Conservation (phyloP, 805 yeast species). For the Ascoidea asiatica region DNA sequence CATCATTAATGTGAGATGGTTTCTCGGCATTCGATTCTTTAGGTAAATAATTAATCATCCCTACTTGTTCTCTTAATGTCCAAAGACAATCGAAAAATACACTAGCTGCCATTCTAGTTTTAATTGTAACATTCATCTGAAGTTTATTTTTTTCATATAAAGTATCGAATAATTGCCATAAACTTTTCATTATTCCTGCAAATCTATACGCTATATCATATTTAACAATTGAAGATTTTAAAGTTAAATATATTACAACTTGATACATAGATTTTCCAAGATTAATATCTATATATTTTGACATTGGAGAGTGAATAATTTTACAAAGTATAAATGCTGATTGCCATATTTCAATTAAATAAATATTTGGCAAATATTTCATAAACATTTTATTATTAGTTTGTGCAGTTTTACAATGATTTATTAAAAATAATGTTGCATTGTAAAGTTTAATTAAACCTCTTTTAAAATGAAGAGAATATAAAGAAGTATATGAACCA, state of each 20-base stretch:
- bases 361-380: constrained; percentile 71
- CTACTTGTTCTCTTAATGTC: constrained; percentile 74
- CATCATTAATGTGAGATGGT: constrained; percentile 15
- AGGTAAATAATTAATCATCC: constrained; percentile 49
- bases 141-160: constrained; percentile 39
- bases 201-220: constrained; percentile 91
- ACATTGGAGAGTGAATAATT: constrained; percentile 62
- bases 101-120: constrained; percentile 84
- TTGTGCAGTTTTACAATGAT: constrained; percentile 53
- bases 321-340: constrained; percentile 76
- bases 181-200: constrained; percentile 84
- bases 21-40: constrained; percentile 20
- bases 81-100: constrained; percentile 86
- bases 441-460: constrained; percentile 72
- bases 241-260: constrained; percentile 52
- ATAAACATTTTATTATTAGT: constrained; percentile 47
- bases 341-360: constrained; percentile 80
- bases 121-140: constrained; percentile 37
- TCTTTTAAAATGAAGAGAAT: constrained; percentile 43
- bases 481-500: constrained; percentile 7
- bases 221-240: constrained; percentile 72
- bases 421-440: constrained; percentile 59
- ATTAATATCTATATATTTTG: constrained; percentile 50
- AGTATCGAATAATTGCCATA: constrained; percentile 78
- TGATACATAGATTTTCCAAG: constrained; percentile 61